Evolutionary conservation across 768 basidiomycete genomes (phyloP), one percentile per base, ranked within the genome.

Genomic region (Tricholoma flavovirens): DNA sequence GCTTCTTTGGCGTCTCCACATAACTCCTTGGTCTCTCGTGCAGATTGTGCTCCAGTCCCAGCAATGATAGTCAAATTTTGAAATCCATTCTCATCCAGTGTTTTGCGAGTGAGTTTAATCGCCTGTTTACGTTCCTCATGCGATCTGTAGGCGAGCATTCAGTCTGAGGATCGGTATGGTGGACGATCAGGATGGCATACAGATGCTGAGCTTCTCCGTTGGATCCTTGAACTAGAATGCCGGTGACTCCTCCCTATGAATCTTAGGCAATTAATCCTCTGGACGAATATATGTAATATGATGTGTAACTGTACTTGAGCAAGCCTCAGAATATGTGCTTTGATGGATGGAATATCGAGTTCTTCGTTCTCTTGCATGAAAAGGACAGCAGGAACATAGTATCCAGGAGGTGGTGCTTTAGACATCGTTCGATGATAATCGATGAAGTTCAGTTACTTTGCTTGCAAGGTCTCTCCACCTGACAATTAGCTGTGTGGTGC

Each of bases 11-110:
- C 92, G 62, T 93, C 87, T 9, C 70, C 66, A 62, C 84, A 86
- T 14, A 93, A 77, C 64, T 77, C 73, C 59, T 75, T 79, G 32
- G 90, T 92, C 68, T 91, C 89, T 15, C 84, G 77, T 0, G 89
- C 85, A 1, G 88, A 90, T 58, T 84, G 88, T 1, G 86, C 87
- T 1, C 93, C 93, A 4, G 90, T 92, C 1, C 93, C 93, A 5
- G 88, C 92, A 57, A 93, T 83, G 42, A 94, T 78, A 12, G 87
- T 69, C 38, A 84, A 79, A 38, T 86, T 72, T 49, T 78, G 67
- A 69, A 87, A 88, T 2, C 88, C 87, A 58, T 85, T 83, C 53
- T 80, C 75, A 66, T 93, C 83, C 10, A 94, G 77, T 1, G 88
- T 90, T 53, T 83, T 69, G 21, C 90, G 79, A 1, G 88, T 87